phyloP scores from a whole-genome alignment of 192 early-diverging fungal genomes.

The Backusella sp. region DNA sequence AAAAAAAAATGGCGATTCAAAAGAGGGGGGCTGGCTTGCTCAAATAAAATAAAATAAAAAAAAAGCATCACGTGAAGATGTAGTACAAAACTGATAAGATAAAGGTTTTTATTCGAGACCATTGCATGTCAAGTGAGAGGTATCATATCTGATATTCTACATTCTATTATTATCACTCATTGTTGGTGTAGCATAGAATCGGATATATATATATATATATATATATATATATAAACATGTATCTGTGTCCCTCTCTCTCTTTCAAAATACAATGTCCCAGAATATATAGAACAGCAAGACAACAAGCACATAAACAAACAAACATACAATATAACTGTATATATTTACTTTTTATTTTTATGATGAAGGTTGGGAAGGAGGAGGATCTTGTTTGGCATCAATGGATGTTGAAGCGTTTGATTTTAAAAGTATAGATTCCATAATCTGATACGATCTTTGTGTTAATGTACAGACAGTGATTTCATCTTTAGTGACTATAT shows the following conservation, averaged over 20 bases:
- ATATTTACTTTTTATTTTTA: neutral
- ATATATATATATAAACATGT: too few species aligned
- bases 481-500: neutral
- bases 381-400: neutral
- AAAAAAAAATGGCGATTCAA: neutral
- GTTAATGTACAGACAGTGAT: conserved; percentile 2
- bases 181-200: too few species aligned
- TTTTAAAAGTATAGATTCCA: neutral
- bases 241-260: too few species aligned
- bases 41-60: neutral
- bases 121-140: too few species aligned
- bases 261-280: too few species aligned
- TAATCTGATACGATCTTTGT: neutral
- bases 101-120: neutral
- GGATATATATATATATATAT: too few species aligned
- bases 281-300: too few species aligned
- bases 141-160: too few species aligned
- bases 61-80: neutral
- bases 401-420: neutral
- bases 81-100: neutral
- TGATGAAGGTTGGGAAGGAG: neutral
- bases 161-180: too few species aligned
- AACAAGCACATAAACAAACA: too few species aligned
- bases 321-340: neutral
- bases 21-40: neutral